Evolutionary conservation across 2,329 filamentous ascomycete species (phyloP), one percentile per base, ranked within the genome.

Genomic region (Passalora sequoiae): DNA sequence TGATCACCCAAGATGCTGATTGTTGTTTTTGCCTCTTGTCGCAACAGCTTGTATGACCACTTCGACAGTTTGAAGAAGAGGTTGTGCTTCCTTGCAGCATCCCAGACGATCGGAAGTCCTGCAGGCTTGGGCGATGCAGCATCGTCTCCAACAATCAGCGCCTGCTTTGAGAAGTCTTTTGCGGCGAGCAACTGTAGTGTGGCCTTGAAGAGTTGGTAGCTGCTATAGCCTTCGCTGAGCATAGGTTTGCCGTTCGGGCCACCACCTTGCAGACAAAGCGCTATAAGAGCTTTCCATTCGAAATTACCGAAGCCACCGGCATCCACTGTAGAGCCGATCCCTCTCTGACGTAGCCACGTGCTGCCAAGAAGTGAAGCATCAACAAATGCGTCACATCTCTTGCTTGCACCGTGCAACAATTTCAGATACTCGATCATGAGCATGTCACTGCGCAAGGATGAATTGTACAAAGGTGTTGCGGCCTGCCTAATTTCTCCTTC

Each of bases 171-270:
- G 42, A 96, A 70, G 58, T 95, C 83, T 27, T 78, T 83, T 1
- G 78, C 76, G 1, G 84, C 81, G 13, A 98, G 70, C 54, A 91
- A 92, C 61, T 96, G 91, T n/a, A 98, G 70, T 1, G 83, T 81
- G 2, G 88, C 89, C 66, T 96, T 97, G 75, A 98, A 96, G 32
- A 97, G 75, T 65, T 97, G 91, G 17, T 91, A 92, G 65, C 84
- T 85, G 69, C 85, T 95, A 57, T 95, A 84, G 6, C 86, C 86
- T 4, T 79, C 74, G 4, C 89, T 88, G 12, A 97, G 73, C 4
- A 86, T 69, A 2, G 84, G 76, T 51, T 81, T 77, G 2, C 85
- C 84, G 47, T 82, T 83, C 5, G 79, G 76, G 5, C 82, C 84
- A 19, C 86, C 86, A n/a, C 78, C 80, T 63, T 88, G 81, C 30